These are phyloP conservation scores for Saturnispora quitensis DNA, from an alignment of 805 yeast genomes.

Conservation along the genomic window DNA sequence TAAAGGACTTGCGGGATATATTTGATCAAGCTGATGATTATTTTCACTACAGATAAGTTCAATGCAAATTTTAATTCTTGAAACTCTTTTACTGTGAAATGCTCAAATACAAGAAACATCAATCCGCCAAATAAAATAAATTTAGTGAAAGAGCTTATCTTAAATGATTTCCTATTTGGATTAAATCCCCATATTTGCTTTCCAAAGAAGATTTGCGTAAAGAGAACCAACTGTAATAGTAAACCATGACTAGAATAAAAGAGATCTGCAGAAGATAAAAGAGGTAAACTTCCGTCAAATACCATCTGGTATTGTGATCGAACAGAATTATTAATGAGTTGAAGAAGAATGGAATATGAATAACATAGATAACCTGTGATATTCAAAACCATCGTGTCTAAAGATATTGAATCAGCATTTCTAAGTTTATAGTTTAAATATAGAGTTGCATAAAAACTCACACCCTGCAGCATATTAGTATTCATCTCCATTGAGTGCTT, in stretches of 20 bases:
- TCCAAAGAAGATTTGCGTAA: constrained; percentile 32
- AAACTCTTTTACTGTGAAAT: constrained; percentile 7
- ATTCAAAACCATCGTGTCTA: constrained; percentile 39
- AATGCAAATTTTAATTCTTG: constrained; percentile 31
- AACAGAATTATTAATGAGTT: constrained; percentile 30
- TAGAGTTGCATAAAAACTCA: constrained; percentile 44
- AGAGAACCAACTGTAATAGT: constrained; percentile 29
- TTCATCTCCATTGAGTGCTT: not conserved
- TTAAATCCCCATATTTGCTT: constrained; percentile 28
- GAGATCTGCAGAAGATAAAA: constrained; percentile 36
- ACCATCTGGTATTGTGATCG: constrained; percentile 22
- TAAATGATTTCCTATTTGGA: constrained; percentile 23
- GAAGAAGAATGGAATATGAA: constrained; percentile 34
- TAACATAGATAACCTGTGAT: constrained; percentile 39
- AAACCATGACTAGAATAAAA: constrained; percentile 42
- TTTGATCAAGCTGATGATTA: constrained; percentile 35
- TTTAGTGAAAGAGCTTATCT: constrained; percentile 17
- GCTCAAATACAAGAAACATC: constrained; percentile 13
- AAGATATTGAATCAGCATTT: constrained; percentile 41
- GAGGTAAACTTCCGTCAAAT: constrained; percentile 31
- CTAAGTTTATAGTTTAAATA: constrained; percentile 30
- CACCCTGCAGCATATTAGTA: constrained; percentile 23
- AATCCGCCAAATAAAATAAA: constrained; percentile 11
- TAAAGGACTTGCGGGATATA: constrained; percentile 42
- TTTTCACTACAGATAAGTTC: constrained; percentile 36